A percentile compares a stretch with the other conserved stretches of the same genome.
Evolutionary conservation across 495 filamentous ascomycete species (phyloP).

Genomic region (Sordaria brevicollis): DNA sequence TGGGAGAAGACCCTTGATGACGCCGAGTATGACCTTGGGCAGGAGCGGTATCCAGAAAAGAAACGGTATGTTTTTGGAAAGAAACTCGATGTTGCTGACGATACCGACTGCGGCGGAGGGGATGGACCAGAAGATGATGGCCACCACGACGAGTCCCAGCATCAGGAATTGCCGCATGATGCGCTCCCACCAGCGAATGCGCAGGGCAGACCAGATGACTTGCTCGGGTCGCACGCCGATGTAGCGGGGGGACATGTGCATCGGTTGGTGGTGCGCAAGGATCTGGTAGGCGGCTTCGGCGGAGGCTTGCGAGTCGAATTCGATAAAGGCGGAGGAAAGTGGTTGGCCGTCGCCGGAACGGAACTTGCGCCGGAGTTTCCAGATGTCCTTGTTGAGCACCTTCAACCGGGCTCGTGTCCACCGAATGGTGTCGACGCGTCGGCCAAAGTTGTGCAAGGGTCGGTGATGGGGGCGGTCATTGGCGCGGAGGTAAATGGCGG

Average conservation of each 20-base stretch:
- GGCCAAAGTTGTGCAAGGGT: slow-evolving; percentile 41
- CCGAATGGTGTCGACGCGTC: slow-evolving; percentile 68
- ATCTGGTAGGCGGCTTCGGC: slow-evolving; percentile 78
- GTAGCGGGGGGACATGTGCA: slow-evolving; percentile 78
- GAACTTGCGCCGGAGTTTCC: slow-evolving; percentile 41
- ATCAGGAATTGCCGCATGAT: slow-evolving; percentile 58
- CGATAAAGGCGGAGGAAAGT: slow-evolving; percentile 66
- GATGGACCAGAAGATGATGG: slow-evolving; percentile 87
- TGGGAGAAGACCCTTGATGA: slow-evolving; percentile 73
- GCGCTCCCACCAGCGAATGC: slow-evolving; percentile 72
- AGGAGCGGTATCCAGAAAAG: slow-evolving; percentile 58
- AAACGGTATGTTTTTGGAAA: slow-evolving; percentile 52
- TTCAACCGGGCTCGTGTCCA: slow-evolving; percentile 71
- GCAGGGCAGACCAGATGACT: slow-evolving; percentile 74
- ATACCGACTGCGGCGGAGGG: slow-evolving; percentile 69
- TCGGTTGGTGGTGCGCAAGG: slow-evolving; percentile 64
- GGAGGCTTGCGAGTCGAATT: slow-evolving; percentile 64
- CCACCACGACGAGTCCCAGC: slow-evolving; percentile 50
- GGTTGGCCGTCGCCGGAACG: slow-evolving; percentile 33
- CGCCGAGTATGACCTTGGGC: slow-evolving; percentile 53
- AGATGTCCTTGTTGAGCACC: slow-evolving; percentile 63
- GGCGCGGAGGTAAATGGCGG: slow-evolving; percentile 65
- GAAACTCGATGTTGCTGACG: slow-evolving; percentile 65
- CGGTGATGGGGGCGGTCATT: slow-evolving; percentile 44
- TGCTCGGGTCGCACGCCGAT: slow-evolving; percentile 70